These are phyloP conservation scores for Rosa chinensis DNA, from an alignment of 306 rosid genomes.

Conservation along the genomic window DNA sequence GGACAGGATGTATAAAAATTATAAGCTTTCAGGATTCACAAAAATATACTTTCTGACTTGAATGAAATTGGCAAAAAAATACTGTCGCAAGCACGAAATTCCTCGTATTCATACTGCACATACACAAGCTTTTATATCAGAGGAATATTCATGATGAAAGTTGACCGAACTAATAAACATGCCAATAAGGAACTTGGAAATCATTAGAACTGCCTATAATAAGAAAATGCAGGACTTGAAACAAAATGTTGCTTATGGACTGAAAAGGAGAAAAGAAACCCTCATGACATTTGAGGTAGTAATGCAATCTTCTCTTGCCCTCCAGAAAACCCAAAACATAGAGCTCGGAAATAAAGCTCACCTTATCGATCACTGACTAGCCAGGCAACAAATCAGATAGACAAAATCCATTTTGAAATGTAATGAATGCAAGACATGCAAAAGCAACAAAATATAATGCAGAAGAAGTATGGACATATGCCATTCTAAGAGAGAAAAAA, in stretches of 20 bases:
- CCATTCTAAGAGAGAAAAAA: neutral
- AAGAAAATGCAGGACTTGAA: neutral
- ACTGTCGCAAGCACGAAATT: conserved; percentile 33
- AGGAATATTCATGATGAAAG: conserved; percentile 7
- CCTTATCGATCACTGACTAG: neutral
- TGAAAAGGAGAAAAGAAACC: neutral
- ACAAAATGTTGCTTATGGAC: neutral
- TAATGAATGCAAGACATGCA: neutral
- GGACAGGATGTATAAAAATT: conserved; percentile 15
- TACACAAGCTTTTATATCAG: conserved; percentile 20
- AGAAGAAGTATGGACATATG: neutral
- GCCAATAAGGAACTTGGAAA: neutral
- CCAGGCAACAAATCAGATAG: neutral
- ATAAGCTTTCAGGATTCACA: conserved; percentile 18
- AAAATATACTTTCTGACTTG: conserved; percentile 50
- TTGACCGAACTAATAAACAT: neutral
- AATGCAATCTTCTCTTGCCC: conserved; percentile 95
- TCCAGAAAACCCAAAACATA: conserved; percentile 51
- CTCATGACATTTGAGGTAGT: conserved; percentile 45
- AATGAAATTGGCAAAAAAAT: conserved; percentile 26
- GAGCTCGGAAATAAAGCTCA: conserved; percentile 29
- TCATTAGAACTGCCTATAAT: no score
- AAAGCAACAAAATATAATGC: conserved; percentile 7
- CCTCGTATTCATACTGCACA: conserved; percentile 55
- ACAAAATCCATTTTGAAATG: no score